Evolutionary conservation across 176 grass and related monocot genomes (phyloP), one percentile per base, ranked within the genome.

Genomic region (Zizania latifolia): DNA sequence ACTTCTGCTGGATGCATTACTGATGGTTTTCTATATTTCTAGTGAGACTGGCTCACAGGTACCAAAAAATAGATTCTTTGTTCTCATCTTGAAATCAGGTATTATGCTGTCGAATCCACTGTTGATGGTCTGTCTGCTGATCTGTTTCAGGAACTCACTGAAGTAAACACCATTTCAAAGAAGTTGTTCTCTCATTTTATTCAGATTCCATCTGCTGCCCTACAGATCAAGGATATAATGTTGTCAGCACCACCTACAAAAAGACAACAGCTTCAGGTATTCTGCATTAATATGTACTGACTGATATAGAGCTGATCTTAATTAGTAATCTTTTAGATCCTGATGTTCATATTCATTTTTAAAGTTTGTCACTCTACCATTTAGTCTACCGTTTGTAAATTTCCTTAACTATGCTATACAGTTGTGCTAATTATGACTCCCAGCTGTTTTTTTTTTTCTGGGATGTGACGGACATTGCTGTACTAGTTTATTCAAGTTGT

Each of bases 151-250:
- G 91, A 88, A 81, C 86, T 90, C 68, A 67, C 63, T 76, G 95
- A 92, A 71, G 84, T 85, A 85, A 99, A 99, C 79, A 78, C 36
- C 38, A 90, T 83, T 44, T 74, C 89, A 19, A 90, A 75, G 69
- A 99, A 84, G 59, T 70, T 94, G 72, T 81, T 94, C 68, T 84
- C 95, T 62, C 95, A 82, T 88, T 88, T 99, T 87, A 90, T 99
- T 84, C 95, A 99, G 74, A 99, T 90, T 65, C 86, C 95, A 41
- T 84, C 89, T 61, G 76, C 83, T 64, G 91, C 86, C 62, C 36
- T 76, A 43, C 95, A 90, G 79, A 88, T 99, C 31, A 99, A 92
- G 88, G 86, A 94, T 90, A 78, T 87, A 74, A 90, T 99, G 76
- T 58, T 99, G 62, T 89, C 89, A 76, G 87, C 90, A 76, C 67